Evolutionary conservation across 2,329 filamentous ascomycete species (phyloP), one percentile per base, ranked within the genome.

Genomic region (Lachnellula occidentalis): DNA sequence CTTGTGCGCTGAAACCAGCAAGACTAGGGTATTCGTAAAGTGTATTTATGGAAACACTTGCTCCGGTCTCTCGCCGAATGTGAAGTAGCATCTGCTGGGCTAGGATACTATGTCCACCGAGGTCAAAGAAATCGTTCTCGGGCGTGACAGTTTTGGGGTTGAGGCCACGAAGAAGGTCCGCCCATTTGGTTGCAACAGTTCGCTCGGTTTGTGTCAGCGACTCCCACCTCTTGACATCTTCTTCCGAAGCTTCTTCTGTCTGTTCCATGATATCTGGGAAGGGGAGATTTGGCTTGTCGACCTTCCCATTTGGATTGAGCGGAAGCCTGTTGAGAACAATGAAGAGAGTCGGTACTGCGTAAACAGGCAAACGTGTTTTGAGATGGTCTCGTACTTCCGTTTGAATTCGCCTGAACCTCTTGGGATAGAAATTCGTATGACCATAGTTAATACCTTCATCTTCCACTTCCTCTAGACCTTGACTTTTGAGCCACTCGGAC

Each of bases 251-350:
- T 21, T 46, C 80, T 31, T 81, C 78, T 46, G 79, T 78, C 34
- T 86, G 76, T 63, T 88, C 80, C 12, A 82, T 81, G 22, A 83
- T 83, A 70, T 92, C 89, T 39, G 84, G 92, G 79, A 92, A 94
- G 0, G 90, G 90, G 50, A 95, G 76, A 2, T 82, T 83, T 14
- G 88, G 86, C 71, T 85, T 87, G 71, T 95, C 90, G 42, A 92
- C 82, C 72, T 94, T 94, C 64, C 88, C 87, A 62, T 91, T 91
- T n/a, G 87, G 87, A 69, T 90, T 92, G n/a, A 92, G 72, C 1
- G 88, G 88, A 59, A 92, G 79, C 53, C 83, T 82, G 57, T 83
- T 78, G 53, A 94, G 81, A 0, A 85, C 80, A 42, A 94, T 87
- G 60, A 89, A 83, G 39, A 89, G 78, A 3, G 82, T 85, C 0